Base-by-base conservation (phyloP, 352 stramenopile species). In the Globisporangium megalacanthum region DNA sequence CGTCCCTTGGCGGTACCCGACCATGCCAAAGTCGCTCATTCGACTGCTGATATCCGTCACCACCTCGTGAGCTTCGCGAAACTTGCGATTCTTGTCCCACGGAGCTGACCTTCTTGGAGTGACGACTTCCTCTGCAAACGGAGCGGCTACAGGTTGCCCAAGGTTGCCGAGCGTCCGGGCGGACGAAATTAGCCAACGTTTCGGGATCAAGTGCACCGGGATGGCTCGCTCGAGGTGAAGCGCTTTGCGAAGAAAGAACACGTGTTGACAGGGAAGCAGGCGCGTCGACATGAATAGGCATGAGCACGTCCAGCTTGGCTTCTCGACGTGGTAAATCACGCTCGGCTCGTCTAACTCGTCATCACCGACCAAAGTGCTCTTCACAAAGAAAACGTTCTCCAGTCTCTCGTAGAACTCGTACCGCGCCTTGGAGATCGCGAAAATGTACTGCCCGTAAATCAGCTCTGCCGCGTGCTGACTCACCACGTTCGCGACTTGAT, bases 401-500 rank as follows among this genome's bases (percentile, higher is more conserved):
- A 59, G 13, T 17, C 37, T 17, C 29, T 64, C 47, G 52, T 64
- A 58, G 44, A 54, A 67, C 39, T 45, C n/a, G 46, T 67, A 73
- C 10, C n/a, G 42, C 14, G 37, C 61, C 0, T 10, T 33, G 0
- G 47, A 54, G 13, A 39, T 59, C 4, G 54, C 66, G 35, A 50
- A 58, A 7, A 25, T 29, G 49, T 65, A 67, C 54, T 67, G 55
- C 3, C 49, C 49, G 42, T 59, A 47, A 0, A 74, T 35, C 3
- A 74, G 36, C 10, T 64, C 49, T 14, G 51, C 65, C 1, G 56
- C 66, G 49, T 70, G 59, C 6, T 73, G 44, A 35, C 62, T 70
- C n/a, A 70, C 48, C 4, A 62, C 25, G 11, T 73, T 66, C 0
- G 49, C 14, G 0, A 68, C 6, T 20, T 57, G 49, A 6, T 49